Conservation (phyloP, 768 basidiomycete genomes). For the Gautieria morchelliformis region DNA sequence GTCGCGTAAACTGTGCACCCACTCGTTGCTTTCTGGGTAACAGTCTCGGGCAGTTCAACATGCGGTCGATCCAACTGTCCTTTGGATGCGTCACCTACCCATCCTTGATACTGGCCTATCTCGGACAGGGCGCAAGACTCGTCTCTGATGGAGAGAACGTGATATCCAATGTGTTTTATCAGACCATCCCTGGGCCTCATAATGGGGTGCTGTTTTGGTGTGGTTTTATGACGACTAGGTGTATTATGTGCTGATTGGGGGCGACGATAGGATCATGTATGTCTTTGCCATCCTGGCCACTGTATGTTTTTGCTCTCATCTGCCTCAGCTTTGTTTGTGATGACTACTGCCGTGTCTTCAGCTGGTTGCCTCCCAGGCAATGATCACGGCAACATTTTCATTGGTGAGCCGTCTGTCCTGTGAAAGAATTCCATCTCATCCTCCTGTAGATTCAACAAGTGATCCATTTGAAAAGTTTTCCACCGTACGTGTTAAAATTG, state of each 20-base stretch:
- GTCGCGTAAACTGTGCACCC: background rate
- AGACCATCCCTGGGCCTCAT: conserved; percentile 46
- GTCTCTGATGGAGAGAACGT: conserved; percentile 41
- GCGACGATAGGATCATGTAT: conserved; percentile 44
- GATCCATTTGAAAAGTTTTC: conserved; percentile 50
- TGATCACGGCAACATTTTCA: conserved; percentile 54
- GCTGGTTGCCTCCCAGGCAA: conserved; percentile 56
- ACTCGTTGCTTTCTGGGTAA: background rate
- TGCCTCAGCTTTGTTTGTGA: background rate
- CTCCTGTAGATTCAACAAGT: conserved; percentile 45
- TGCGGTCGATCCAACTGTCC: conserved; percentile 47
- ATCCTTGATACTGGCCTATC: conserved; percentile 51
- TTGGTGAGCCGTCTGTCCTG: conserved; percentile 22
- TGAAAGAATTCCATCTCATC: background rate
- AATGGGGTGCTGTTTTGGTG: conserved; percentile 54
- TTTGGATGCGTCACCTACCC: conserved; percentile 50
- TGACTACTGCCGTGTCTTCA: conserved; percentile 14
- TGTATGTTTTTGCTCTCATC: conserved; percentile 22
- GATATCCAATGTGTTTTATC: conserved; percentile 51
- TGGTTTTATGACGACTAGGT: background rate
- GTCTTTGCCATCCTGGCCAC: conserved; percentile 57
- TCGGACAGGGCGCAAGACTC: conserved; percentile 61
- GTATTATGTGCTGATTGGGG: background rate
- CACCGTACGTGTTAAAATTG: conserved; percentile 21
- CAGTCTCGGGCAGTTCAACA: conserved; percentile 63